phyloP scores from a whole-genome alignment of 1,139 yeast genomes.

The Geotrichum klebahnii region DNA sequence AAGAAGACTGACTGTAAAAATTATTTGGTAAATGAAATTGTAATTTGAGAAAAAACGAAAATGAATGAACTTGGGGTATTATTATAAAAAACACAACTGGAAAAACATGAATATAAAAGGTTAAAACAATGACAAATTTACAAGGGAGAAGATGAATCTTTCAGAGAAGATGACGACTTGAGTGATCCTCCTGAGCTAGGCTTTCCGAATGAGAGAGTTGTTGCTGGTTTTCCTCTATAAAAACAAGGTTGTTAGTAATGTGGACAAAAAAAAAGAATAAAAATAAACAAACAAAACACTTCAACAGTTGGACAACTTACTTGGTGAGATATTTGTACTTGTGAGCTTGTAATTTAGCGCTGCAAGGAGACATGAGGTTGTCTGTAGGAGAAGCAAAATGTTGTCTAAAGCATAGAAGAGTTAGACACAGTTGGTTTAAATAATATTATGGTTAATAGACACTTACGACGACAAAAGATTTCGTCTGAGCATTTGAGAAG shows the following conservation, averaged over 20 bases:
- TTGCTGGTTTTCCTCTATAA: constrained; percentile 7
- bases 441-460: background rate
- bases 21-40: no score
- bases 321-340: constrained; percentile 42
- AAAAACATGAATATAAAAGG: no score
- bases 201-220: constrained; percentile 5
- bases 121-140: background rate
- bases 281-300: no score
- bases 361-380: constrained; percentile 53
- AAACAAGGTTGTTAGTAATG: background rate
- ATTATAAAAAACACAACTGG: no score
- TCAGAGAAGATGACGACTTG: constrained; percentile 7
- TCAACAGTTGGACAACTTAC: no score
- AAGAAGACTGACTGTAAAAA: no score
- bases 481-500: constrained; percentile 14
- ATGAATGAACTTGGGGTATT: background rate
- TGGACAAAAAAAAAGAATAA: background rate
- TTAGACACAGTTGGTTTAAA: no score
- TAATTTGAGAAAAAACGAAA: background rate
- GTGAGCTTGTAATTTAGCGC: constrained; percentile 51
- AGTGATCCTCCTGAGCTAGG: constrained; percentile 1
- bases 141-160: constrained; percentile 5
- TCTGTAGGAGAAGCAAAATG: constrained; percentile 55
- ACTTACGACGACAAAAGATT: constrained; percentile 12
- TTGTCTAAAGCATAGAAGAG: constrained; percentile 1